Evolutionary conservation across 805 yeast species (phyloP).

Genomic region (Teunomyces funiuensis): DNA sequence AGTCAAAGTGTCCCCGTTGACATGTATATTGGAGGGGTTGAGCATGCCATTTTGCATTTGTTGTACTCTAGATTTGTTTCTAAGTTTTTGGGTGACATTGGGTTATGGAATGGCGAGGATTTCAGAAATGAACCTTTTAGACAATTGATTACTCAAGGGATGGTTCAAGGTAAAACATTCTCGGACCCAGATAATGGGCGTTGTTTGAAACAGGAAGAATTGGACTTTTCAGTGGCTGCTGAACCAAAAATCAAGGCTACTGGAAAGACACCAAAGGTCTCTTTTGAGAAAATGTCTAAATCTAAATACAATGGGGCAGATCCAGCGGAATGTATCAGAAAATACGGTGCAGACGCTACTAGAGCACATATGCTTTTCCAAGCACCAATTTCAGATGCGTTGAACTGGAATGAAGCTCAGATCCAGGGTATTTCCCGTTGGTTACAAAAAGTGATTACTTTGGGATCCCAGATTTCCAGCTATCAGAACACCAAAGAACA

Average conservation of each 20-base stretch:
- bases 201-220: constrained; percentile 78
- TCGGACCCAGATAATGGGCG: constrained; percentile 69
- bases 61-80: constrained; percentile 83
- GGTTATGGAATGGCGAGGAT: constrained; percentile 63
- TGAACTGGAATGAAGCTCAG: constrained; percentile 88
- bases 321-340: constrained; percentile 70
- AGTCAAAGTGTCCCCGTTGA: constrained; percentile 74
- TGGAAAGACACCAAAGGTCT: constrained; percentile 51
- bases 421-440: constrained; percentile 88
- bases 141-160: constrained; percentile 87
- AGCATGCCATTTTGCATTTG: constrained; percentile 92
- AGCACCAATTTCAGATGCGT: constrained; percentile 79
- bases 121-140: constrained; percentile 76
- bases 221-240: constrained; percentile 42
- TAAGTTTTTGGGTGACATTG: constrained; percentile 68
- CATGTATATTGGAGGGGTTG: constrained; percentile 91
- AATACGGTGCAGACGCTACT: constrained; percentile 90
- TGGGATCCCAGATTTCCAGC: constrained; percentile 21
- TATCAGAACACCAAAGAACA: neutral
- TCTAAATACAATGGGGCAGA: constrained; percentile 94
- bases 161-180: constrained; percentile 93
- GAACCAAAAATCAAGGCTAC: constrained; percentile 49
- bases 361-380: constrained; percentile 91
- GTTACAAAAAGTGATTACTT: constrained; percentile 58
- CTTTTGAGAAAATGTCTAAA: constrained; percentile 94